phyloP scores from a whole-genome alignment of 1,284 basidiomycete species.

The Apiotrichum sp. region DNA sequence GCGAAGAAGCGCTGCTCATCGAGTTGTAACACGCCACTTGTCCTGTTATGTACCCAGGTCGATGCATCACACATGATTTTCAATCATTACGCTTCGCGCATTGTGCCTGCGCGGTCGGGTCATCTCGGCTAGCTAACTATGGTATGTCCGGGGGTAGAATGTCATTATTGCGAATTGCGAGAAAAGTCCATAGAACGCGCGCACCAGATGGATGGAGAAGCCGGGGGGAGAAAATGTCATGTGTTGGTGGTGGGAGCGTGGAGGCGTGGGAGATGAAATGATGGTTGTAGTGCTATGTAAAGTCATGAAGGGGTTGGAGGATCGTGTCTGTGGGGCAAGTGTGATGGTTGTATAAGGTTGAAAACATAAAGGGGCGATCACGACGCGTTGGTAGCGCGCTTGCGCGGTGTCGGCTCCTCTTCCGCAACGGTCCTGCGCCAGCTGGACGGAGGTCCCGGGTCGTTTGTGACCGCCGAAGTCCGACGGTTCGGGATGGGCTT shows the following conservation, averaged over 20 bases:
- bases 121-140: too few relatives aligned
- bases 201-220: too few relatives aligned
- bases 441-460: constrained; percentile 7
- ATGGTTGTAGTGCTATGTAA: neutral
- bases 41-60: neutral
- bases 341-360: neutral
- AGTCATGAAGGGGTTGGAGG: neutral
- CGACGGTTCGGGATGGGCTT: constrained; percentile 6
- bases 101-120: too few relatives aligned
- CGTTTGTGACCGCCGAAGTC: constrained; percentile 5
- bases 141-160: too few relatives aligned
- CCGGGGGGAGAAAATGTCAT: too few relatives aligned
- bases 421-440: constrained; percentile 9
- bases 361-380: neutral
- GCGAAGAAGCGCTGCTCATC: constrained; percentile 78
- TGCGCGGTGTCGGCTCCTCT: constrained; percentile 9
- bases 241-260: too few relatives aligned
- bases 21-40: constrained; percentile 26
- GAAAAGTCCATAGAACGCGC: too few relatives aligned
- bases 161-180: too few relatives aligned
- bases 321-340: neutral
- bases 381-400: constrained; percentile 13
- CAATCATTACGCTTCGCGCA: too few relatives aligned
- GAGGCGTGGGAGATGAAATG: neutral
- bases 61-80: neutral